Base-by-base conservation (phyloP, 345 rosid genomes). In the Sisymbrium irio region DNA sequence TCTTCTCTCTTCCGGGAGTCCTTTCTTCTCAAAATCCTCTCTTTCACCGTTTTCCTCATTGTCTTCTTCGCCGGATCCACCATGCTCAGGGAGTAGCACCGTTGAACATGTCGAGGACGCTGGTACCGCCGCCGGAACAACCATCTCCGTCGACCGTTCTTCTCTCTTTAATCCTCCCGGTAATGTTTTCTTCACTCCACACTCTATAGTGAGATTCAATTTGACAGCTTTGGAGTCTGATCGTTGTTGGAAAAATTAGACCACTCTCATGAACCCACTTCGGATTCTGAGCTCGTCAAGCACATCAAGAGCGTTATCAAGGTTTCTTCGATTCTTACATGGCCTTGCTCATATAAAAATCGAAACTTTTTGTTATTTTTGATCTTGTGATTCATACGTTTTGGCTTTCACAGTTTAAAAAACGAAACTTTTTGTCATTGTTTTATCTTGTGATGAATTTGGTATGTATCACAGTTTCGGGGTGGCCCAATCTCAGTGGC, bases 401-500 rank as follows among this genome's bases (percentile, higher is more conserved):
- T n/a, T n/a, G n/a, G n/a, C n/a, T n/a, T n/a, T n/a, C n/a, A n/a
- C n/a, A n/a, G n/a, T n/a, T 14, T 46, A 4, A 22, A 35, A 27
- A 47, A 11, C n/a, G n/a, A n/a, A n/a, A n/a, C n/a, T n/a, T n/a
- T 4, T 30, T 47, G 32, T 9, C 4, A 40, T 12, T 25, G 40
- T 53, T 20, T 60, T 72, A 62, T 15, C 36, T 18, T 62, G n/a
- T 65, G 66, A 75, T 61, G 30, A 39, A 53, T 27, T n/a, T 66
- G 28, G 50, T 57, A 20, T 59, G 62, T 13, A 77, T 78, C 4
- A 1, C 72, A 92, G 97, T 92, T 90, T 77, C 88, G 96, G 7
- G 96, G 97, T 42, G 97, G 99, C 14, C 97, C 97, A 50, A 88
- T 95, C 77, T 84, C 96, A 14, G 88, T 92, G 64, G 99, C 96